A percentile compares a stretch with the other conserved stretches of the same genome.
Evolutionary conservation across 2,329 filamentous ascomycete genomes (phyloP).

Genomic region (Aspergillus fumigatus): DNA sequence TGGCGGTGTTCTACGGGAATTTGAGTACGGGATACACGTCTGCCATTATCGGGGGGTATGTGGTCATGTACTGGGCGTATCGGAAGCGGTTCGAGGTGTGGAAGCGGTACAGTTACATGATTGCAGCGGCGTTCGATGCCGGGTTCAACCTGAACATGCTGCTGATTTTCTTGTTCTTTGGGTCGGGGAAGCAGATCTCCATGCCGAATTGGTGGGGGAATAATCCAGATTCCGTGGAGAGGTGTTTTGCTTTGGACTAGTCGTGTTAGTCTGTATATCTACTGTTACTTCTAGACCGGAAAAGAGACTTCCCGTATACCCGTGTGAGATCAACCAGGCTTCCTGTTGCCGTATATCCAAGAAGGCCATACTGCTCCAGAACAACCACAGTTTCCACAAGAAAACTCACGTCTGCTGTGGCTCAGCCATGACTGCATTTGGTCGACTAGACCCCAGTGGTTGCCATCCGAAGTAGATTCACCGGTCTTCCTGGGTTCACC

Average conservation of each 20-base stretch:
- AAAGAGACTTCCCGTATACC: too few relatives aligned
- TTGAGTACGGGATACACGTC: slow-evolving; percentile 57
- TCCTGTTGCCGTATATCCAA: too few relatives aligned
- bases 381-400: too few relatives aligned
- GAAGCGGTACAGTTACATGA: slow-evolving; percentile 58
- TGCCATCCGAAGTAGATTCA: too few relatives aligned
- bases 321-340: too few relatives aligned
- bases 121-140: slow-evolving; percentile 59
- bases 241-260: slow-evolving; percentile 52
- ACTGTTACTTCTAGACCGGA: too few relatives aligned
- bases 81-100: slow-evolving; percentile 53
- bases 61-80: slow-evolving; percentile 58
- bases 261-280: not conserved
- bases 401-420: too few relatives aligned
- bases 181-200: slow-evolving; percentile 50
- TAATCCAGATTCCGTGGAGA: slow-evolving; percentile 49
- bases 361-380: too few relatives aligned
- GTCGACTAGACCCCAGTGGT: too few relatives aligned
- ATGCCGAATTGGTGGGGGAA: slow-evolving; percentile 66
- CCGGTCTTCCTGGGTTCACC: too few relatives aligned
- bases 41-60: slow-evolving; percentile 55
- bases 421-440: too few relatives aligned
- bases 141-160: slow-evolving; percentile 60
- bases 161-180: slow-evolving; percentile 58
- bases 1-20: slow-evolving; percentile 57